These are phyloP conservation scores for Vitis hybrid DNA, from an alignment of 177 flowering plant genomes.

Conservation along the genomic window DNA sequence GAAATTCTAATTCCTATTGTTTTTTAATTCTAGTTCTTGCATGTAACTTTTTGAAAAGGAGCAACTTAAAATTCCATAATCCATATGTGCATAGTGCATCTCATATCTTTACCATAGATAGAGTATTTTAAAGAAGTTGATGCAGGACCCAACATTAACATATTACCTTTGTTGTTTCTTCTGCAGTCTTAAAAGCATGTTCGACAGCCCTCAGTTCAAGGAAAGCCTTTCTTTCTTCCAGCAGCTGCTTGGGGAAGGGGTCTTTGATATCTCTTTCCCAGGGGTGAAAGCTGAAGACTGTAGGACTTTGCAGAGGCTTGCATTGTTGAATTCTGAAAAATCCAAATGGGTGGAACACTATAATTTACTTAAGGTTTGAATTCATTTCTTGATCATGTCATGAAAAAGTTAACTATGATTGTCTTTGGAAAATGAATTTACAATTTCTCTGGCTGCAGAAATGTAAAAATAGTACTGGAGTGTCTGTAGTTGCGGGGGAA, in stretches of 20 bases:
- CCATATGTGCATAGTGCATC: background rate
- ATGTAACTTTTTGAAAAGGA: background rate
- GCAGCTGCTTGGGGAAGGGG: slow-evolving; percentile 70
- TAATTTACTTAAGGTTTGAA: slow-evolving; percentile 62
- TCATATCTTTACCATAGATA: background rate
- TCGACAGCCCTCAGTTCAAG: slow-evolving; percentile 63
- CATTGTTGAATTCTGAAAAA: slow-evolving; percentile 49
- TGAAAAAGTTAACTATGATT: background rate
- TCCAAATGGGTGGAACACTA: slow-evolving; percentile 82
- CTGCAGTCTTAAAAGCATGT: slow-evolving; percentile 79
- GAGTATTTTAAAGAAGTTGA: background rate
- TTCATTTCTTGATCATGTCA: background rate
- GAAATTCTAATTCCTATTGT: background rate
- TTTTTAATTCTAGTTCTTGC: background rate
- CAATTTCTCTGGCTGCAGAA: slow-evolving; percentile 39
- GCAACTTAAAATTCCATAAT: background rate
- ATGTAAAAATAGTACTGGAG: slow-evolving; percentile 30
- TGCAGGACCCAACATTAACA: background rate
- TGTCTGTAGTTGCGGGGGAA: slow-evolving; percentile 26
- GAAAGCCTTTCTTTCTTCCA: slow-evolving; percentile 70
- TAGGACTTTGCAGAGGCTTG: slow-evolving; percentile 59
- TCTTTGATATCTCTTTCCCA: slow-evolving; percentile 56
- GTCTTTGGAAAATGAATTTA: background rate
- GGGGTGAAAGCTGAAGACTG: slow-evolving; percentile 59
- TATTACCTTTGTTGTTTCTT: slow-evolving; percentile 6